These are phyloP conservation scores for Pichia sp. DNA, from an alignment of 1,139 yeast genomes.

Conservation along the genomic window DNA sequence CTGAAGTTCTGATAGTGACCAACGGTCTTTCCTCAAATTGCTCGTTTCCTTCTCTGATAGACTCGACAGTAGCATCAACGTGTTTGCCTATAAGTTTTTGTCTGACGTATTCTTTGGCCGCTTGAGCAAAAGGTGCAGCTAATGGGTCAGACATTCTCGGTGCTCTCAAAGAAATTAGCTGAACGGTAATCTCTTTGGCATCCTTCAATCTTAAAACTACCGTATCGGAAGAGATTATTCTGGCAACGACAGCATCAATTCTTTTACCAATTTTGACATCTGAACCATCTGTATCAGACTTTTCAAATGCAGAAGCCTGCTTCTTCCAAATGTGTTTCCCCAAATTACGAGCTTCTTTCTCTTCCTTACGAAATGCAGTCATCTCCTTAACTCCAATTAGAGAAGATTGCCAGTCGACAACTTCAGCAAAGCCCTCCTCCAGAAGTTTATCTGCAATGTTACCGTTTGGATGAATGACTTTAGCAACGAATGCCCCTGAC, in stretches of 20 bases:
- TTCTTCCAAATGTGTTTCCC: slow-evolving; percentile 63
- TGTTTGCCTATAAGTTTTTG: slow-evolving; percentile 64
- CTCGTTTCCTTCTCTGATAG: slow-evolving; percentile 60
- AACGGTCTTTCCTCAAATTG: slow-evolving; percentile 63
- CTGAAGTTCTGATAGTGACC: slow-evolving; percentile 48
- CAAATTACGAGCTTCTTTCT: slow-evolving; percentile 57
- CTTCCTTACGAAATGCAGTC: slow-evolving; percentile 61
- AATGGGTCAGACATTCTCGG: slow-evolving; percentile 63
- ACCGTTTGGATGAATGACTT: slow-evolving; percentile 64
- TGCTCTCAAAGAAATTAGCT: slow-evolving; percentile 67
- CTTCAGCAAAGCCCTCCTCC: slow-evolving; percentile 66
- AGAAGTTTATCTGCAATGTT: slow-evolving; percentile 68
- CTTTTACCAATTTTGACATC: slow-evolving; percentile 41
- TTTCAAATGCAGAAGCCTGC: slow-evolving; percentile 19
- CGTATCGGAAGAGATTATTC: slow-evolving; percentile 68
- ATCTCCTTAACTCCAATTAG: slow-evolving; percentile 63
- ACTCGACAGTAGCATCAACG: slow-evolving; percentile 58
- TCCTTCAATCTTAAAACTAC: slow-evolving; percentile 46
- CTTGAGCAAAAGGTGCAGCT: slow-evolving; percentile 54
- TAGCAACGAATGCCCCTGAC: slow-evolving; percentile 58
- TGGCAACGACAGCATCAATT: slow-evolving; percentile 52
- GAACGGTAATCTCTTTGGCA: slow-evolving; percentile 56
- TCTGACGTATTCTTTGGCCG: slow-evolving; percentile 72
- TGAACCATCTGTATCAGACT: slow-evolving; percentile 21
- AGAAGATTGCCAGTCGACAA: slow-evolving; percentile 81